phyloP scores from a whole-genome alignment of 495 filamentous ascomycete species.

The Entonaema liquescens region DNA sequence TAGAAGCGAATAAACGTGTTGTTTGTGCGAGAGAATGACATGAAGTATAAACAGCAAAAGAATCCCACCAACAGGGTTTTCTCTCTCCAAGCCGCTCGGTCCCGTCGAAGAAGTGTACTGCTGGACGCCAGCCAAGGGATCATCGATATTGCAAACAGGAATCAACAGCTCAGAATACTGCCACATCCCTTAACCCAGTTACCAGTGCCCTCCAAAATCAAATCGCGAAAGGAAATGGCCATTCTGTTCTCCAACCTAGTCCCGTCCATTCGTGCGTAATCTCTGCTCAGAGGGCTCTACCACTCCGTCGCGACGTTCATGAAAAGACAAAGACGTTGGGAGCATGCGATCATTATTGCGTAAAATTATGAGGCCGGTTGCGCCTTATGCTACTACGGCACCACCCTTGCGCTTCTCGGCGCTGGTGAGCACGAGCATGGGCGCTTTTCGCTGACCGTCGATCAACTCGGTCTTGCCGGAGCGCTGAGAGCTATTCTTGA shows the following conservation, averaged over 20 bases:
- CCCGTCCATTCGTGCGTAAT: constrained; percentile 43
- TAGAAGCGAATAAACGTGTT: constrained; percentile 37
- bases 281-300: constrained; percentile 44
- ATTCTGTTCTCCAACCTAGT: constrained; percentile 44
- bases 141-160: constrained; percentile 35
- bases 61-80: constrained; percentile 30
- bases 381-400: constrained; percentile 48
- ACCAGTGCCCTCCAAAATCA: constrained; percentile 32
- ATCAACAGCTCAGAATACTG: constrained; percentile 26
- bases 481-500: constrained; percentile 63
- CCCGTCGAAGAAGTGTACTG: constrained; percentile 35
- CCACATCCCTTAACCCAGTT: constrained; percentile 28
- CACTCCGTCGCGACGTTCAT: constrained; percentile 42
- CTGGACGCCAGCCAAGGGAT: constrained; percentile 24
- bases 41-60: constrained; percentile 46
- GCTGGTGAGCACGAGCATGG: constrained; percentile 85
- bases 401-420: constrained; percentile 91
- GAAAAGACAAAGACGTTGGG: constrained; percentile 47
- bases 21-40: constrained; percentile 42
- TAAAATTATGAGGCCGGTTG: constrained; percentile 33
- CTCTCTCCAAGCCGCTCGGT: constrained; percentile 41
- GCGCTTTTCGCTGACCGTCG: constrained; percentile 77
- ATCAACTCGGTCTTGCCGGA: constrained; percentile 54
- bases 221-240: constrained; percentile 42
- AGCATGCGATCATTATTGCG: constrained; percentile 47